These are phyloP conservation scores for Fusarium concolor DNA, from an alignment of 2,329 filamentous ascomycete species.

Conservation along the genomic window DNA sequence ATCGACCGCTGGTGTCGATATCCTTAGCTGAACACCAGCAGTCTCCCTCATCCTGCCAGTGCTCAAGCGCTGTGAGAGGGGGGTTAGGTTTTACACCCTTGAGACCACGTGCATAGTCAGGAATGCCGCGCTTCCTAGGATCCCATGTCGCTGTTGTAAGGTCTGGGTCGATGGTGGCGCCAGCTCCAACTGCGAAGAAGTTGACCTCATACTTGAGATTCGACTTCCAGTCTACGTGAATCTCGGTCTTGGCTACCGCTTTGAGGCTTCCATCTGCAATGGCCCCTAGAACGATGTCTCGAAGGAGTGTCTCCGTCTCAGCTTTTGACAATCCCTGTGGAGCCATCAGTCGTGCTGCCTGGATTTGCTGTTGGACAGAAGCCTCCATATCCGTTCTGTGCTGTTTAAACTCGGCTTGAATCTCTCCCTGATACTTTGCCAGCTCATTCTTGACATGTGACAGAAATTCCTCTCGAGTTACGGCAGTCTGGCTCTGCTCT, in stretches of 20 bases:
- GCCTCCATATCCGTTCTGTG: constrained; percentile 52
- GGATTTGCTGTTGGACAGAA: constrained; percentile 49
- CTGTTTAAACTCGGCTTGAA: constrained; percentile 55
- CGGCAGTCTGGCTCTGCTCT: constrained; percentile 50
- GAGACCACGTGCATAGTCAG: constrained; percentile 33
- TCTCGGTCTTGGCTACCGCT: constrained; percentile 59
- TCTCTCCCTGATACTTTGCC: constrained; percentile 52
- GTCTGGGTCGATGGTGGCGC: constrained; percentile 71
- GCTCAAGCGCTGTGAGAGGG: constrained; percentile 67
- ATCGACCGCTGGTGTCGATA: constrained; percentile 54
- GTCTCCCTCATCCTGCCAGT: constrained; percentile 84
- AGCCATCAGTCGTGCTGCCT: constrained; percentile 41
- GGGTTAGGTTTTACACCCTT: constrained; percentile 44
- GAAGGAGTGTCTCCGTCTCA: constrained; percentile 57
- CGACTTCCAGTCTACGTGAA: constrained; percentile 57
- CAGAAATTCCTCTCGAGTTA: constrained; percentile 64
- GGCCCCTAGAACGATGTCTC: constrained; percentile 57
- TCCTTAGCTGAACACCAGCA: constrained; percentile 81
- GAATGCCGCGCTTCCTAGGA: constrained; percentile 37
- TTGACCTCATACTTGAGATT: constrained; percentile 72
- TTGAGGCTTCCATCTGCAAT: constrained; percentile 60
- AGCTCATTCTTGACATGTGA: constrained; percentile 56
- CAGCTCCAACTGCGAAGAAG: constrained; percentile 75
- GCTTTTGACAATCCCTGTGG: constrained; percentile 52
- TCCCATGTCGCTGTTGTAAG: constrained; percentile 71